Conservation (phyloP, 1,284 basidiomycete species). For the Cutaneotrichosporon sp. region DNA sequence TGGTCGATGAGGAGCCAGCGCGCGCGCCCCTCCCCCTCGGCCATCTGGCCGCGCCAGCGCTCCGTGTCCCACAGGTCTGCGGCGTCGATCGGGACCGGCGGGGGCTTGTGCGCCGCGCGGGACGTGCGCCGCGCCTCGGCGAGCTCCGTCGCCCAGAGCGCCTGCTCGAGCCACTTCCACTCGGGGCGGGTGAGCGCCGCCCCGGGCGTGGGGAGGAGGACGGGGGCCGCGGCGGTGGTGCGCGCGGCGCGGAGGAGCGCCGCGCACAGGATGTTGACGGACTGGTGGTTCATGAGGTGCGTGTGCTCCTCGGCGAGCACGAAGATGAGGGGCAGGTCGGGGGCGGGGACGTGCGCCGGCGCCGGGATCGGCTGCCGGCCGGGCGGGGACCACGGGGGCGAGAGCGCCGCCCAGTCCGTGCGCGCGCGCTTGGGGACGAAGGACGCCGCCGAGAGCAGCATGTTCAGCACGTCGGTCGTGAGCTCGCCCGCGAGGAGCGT, state of each 20-base stretch:
- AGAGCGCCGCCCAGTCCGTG: neutral
- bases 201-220: neutral
- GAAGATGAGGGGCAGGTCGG: neutral
- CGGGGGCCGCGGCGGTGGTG: neutral
- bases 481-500: slow-evolving; percentile 5
- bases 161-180: slow-evolving; percentile 7
- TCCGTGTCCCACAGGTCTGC: neutral
- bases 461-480: slow-evolving; percentile 1
- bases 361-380: neutral
- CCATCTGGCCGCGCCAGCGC: neutral
- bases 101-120: neutral
- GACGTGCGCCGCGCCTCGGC: neutral
- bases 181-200: neutral
- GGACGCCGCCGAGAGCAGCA: neutral
- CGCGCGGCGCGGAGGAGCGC: slow-evolving; percentile 5
- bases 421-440: neutral
- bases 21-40: neutral
- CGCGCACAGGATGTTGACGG: slow-evolving; percentile 2
- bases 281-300: neutral
- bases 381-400: neutral
- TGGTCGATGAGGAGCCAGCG: neutral
- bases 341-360: neutral
- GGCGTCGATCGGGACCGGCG: neutral
- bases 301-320: neutral
- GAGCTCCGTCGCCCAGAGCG: neutral